Conservation (phyloP, 2,329 filamentous ascomycete genomes). For the Cladosporium colombiae region DNA sequence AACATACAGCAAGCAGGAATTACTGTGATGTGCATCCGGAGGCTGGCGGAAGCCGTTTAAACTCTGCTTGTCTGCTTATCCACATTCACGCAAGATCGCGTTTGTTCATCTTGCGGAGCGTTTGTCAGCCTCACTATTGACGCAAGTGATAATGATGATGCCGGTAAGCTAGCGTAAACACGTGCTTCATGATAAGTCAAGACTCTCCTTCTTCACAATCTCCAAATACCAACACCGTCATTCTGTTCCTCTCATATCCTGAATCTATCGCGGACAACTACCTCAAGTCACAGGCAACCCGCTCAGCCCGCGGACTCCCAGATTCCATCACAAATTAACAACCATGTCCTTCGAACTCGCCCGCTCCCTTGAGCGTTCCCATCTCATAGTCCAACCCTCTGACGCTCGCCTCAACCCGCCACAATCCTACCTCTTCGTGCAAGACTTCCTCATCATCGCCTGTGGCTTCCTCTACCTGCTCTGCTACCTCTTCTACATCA, state of each 20-base stretch:
- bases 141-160: not conserved
- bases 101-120: not conserved
- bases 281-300: not conserved
- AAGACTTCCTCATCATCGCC: conserved; percentile 44
- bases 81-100: not conserved
- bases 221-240: not conserved
- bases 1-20: not conserved
- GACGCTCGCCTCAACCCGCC: conserved; percentile 44
- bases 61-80: not conserved
- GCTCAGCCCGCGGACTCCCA: not conserved
- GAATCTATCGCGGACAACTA: not conserved
- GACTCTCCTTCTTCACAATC: not conserved
- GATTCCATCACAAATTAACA: not conserved
- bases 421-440: conserved; percentile 44
- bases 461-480: conserved; percentile 44
- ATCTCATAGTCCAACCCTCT: conserved; percentile 55
- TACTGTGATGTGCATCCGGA: not conserved
- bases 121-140: conserved; percentile 2
- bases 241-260: not conserved
- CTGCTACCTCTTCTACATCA: conserved; percentile 45
- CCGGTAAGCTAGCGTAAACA: not conserved
- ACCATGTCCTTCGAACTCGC: not conserved
- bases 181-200: not conserved
- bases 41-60: conserved; percentile 6
- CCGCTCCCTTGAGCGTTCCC: conserved; percentile 21